phyloP scores from a whole-genome alignment of 371 early-diverging fungal species.

The Rhizopus sp. region DNA sequence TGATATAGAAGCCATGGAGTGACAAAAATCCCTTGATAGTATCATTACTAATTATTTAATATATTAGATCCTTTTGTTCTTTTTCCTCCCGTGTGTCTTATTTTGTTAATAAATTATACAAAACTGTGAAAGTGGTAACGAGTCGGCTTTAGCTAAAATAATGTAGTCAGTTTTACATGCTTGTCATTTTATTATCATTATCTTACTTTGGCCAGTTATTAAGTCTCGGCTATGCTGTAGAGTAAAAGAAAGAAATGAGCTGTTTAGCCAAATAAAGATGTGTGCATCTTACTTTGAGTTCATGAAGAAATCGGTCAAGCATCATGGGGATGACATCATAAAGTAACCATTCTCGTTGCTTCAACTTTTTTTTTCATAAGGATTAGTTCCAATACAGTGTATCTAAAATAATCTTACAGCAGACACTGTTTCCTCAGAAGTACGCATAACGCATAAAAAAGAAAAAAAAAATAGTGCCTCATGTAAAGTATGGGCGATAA shows the following conservation, averaged over 20 bases:
- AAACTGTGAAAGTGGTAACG: conserved; percentile 38
- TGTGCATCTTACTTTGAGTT: conserved; percentile 28
- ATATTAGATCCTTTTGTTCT: not conserved
- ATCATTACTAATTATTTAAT: conserved; percentile 33
- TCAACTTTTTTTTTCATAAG: conserved; percentile 16
- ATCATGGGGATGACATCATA: conserved; percentile 35
- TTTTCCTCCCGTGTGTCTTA: not conserved
- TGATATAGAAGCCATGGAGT: conserved; percentile 34
- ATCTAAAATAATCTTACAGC: too few relatives aligned
- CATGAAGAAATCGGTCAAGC: conserved; percentile 24
- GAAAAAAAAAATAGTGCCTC: too few relatives aligned
- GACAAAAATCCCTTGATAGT: conserved; percentile 44
- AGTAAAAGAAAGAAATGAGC: not conserved
- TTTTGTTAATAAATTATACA: conserved; percentile 15
- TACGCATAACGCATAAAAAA: too few relatives aligned
- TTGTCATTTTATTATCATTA: not conserved
- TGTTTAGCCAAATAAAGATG: not conserved
- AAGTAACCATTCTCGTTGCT: conserved; percentile 40
- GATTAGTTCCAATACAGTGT: too few relatives aligned
- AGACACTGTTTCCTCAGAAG: too few relatives aligned
- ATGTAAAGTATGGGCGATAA: too few relatives aligned
- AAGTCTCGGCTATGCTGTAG: conserved; percentile 27
- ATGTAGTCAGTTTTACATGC: not conserved
- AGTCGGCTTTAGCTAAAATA: conserved; percentile 34
- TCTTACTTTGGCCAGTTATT: conserved; percentile 30